Evolutionary conservation across 257 asterid species (phyloP).

Genomic region (Primulina eburnea): DNA sequence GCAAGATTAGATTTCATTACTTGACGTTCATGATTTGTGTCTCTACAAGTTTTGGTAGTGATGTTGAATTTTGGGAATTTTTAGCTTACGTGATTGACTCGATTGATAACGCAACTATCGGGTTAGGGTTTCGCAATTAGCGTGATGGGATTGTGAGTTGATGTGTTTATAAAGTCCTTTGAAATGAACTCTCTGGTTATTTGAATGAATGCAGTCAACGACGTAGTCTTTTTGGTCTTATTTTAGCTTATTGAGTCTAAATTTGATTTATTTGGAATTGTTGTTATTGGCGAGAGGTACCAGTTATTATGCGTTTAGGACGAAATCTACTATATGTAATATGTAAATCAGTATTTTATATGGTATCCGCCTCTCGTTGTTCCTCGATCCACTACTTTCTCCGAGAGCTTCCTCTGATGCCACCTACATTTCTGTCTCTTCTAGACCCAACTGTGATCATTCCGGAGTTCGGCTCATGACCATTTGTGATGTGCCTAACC

Average conservation of each 20-base stretch:
- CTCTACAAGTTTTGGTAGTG: not conserved
- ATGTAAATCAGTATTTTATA: not conserved
- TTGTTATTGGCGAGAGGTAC: not conserved
- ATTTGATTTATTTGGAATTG: not conserved
- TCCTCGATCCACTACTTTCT: not conserved
- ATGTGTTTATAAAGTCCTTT: not conserved
- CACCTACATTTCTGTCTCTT: not conserved
- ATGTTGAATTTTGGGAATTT: not conserved
- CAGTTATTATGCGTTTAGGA: not conserved
- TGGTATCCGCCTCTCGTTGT: not conserved
- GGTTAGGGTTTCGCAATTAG: not conserved
- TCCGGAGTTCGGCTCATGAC: not conserved
- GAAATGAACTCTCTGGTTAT: not conserved
- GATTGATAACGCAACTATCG: too few species aligned
- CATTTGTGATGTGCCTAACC: not conserved
- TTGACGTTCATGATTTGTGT: too few species aligned
- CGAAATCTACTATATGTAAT: not conserved
- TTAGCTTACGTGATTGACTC: too few species aligned
- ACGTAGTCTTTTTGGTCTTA: not conserved
- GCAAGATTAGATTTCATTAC: too few species aligned
- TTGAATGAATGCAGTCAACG: not conserved
- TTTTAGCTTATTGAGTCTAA: too few species aligned
- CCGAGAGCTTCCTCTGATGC: not conserved
- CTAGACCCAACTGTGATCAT: not conserved
- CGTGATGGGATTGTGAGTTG: not conserved